Base-by-base conservation (phyloP, 1,284 basidiomycete species). In the Ustilago esculenta region DNA sequence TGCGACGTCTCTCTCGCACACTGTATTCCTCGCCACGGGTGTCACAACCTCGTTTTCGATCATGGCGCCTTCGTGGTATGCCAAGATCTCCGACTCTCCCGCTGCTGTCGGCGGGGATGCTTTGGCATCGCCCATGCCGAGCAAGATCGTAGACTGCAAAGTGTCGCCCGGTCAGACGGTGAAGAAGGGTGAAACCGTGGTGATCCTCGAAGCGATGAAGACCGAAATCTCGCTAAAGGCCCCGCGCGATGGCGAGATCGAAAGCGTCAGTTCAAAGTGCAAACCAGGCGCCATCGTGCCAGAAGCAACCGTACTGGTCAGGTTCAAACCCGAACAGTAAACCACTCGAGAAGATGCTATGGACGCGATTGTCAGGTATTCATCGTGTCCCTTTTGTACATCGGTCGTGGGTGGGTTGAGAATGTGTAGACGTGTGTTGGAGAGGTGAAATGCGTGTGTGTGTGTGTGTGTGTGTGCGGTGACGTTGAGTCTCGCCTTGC, bases 121-220 rank as follows among this genome's bases (percentile, higher is more conserved):
- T 2, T 35, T 73, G 5, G 21, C 42, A 15, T 20, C 43, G 0
- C 68, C 70, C 14, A 72, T 76, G 72, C 74, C 69, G 2, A 45
- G 46, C 53, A 72, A 70, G 36, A 70, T 77, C 4, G 92, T 95
- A 4, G 92, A 95, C 65, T 89, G 94, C 43, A 86, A 87, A 40
- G 92, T 94, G 21, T 85, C 85, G 57, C 84, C 87, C 3, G 93
- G 92, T 0, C 89, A 94, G 55, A 83, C 82, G 33, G 90, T 95
- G n/a, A 87, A 88, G 80, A 87, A 87, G 80, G 92, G 91, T 0
- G 89, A 94, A 78, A 87, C 87, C 8, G 85, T 92, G 11, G 88
- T 93, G 25, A 88, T 95, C 18, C 83, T 95, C 72, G 93, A 95
- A 84, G 94, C 92, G 76, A 96, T 95, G 93, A 96, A 96, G 84